phyloP scores from a whole-genome alignment of 2,329 filamentous ascomycete genomes.

The Pseudonectria foliicola region DNA sequence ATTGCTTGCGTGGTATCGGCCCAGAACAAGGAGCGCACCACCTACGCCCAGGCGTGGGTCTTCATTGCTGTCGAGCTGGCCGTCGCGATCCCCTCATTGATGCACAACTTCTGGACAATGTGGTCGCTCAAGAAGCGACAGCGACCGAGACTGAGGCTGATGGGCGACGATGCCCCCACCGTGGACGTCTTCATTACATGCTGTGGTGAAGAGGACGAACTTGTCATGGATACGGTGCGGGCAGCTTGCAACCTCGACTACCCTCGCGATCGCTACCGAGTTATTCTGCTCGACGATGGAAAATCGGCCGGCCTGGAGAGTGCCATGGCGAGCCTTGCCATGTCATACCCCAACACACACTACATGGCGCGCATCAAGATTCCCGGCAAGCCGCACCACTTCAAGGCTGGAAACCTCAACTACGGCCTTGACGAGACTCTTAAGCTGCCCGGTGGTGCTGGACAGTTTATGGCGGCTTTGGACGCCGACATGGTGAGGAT shows the following conservation, averaged over 20 bases:
- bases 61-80: conserved; percentile 49
- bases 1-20: conserved; percentile 46
- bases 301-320: conserved; percentile 36
- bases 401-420: conserved; percentile 60
- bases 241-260: conserved; percentile 50
- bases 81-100: conserved; percentile 46
- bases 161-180: conserved; percentile 41
- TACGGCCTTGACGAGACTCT: conserved; percentile 46
- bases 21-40: conserved; percentile 32
- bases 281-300: conserved; percentile 51
- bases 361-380: conserved; percentile 46
- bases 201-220: conserved; percentile 49
- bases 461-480: conserved; percentile 53
- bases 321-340: conserved; percentile 29
- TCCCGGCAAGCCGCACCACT: conserved; percentile 45
- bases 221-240: conserved; percentile 50
- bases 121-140: conserved; percentile 47
- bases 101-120: conserved; percentile 54
- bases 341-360: conserved; percentile 40
- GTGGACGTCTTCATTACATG: conserved; percentile 52
- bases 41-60: conserved; percentile 47
- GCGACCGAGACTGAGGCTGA: conserved; percentile 46
- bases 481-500: conserved; percentile 55
- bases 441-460: conserved; percentile 46
- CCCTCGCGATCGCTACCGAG: conserved; percentile 43